phyloP scores from a whole-genome alignment of 2,329 filamentous ascomycete genomes.

The Microcyclospora tardicrescens region DNA sequence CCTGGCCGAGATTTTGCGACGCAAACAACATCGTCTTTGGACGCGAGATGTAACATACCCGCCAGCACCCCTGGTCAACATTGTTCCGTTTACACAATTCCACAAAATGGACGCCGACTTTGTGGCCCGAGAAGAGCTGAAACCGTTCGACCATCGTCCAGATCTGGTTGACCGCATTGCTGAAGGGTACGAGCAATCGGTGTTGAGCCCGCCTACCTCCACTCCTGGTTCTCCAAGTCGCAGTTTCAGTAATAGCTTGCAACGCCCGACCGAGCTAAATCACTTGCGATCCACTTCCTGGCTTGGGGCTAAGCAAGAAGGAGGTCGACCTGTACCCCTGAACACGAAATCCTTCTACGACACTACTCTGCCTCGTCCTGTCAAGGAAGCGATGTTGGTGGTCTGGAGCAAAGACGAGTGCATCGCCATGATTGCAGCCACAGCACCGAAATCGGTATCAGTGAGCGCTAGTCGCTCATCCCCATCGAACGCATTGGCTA shows the following conservation, averaged over 20 bases:
- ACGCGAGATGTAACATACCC: slow-evolving; percentile 61
- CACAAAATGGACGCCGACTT: not conserved
- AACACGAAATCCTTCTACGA: not conserved
- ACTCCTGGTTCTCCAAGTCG: slow-evolving; percentile 58
- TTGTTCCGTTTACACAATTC: slow-evolving; percentile 25
- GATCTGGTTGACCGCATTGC: slow-evolving; percentile 64
- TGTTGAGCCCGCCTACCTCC: slow-evolving; percentile 53
- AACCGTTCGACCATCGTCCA: slow-evolving; percentile 62
- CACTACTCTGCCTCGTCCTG: slow-evolving; percentile 4
- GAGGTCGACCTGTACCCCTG: not conserved
- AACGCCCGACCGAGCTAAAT: slow-evolving; percentile 37
- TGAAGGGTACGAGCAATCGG: slow-evolving; percentile 51
- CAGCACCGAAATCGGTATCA: slow-evolving; percentile 53
- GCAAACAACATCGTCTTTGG: slow-evolving; percentile 67
- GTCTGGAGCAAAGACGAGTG: slow-evolving; percentile 71
- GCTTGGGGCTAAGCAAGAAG: slow-evolving; percentile 7
- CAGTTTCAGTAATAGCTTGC: slow-evolving; percentile 40
- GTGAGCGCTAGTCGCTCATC: slow-evolving; percentile 61
- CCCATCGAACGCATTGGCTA: slow-evolving; percentile 2
- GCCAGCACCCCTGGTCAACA: slow-evolving; percentile 48
- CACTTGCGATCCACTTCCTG: slow-evolving; percentile 23
- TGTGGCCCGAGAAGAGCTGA: slow-evolving; percentile 50
- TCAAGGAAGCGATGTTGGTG: slow-evolving; percentile 40
- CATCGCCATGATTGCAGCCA: slow-evolving; percentile 50
- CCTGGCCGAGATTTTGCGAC: slow-evolving; percentile 60